Evolutionary conservation across 345 rosid species (phyloP).

Genomic region (Psidium friedrichsthalianum): DNA sequence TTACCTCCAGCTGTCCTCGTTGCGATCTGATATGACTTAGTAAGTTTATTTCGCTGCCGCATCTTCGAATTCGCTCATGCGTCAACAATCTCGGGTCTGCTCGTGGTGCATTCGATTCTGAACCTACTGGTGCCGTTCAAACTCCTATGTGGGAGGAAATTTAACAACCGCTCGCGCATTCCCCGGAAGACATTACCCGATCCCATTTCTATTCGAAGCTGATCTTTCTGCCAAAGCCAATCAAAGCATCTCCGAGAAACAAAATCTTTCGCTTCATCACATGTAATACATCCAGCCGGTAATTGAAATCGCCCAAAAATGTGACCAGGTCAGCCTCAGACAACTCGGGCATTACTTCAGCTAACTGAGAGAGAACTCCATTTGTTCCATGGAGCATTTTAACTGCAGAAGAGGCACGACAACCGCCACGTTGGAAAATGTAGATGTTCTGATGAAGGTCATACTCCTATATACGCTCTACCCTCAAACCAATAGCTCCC

Average conservation of each 20-base stretch:
- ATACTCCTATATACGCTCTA: slow-evolving; percentile 52
- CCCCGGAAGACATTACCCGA: slow-evolving; percentile 94
- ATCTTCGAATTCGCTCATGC: no score
- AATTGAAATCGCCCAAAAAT: slow-evolving; percentile 93
- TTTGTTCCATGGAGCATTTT: slow-evolving; percentile 40
- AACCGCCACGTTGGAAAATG: slow-evolving; percentile 30
- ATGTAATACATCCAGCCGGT: slow-evolving; percentile 85
- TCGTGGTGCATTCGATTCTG: no score
- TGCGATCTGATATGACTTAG: no score
- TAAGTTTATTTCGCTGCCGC: no score
- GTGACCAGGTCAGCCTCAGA: slow-evolving; percentile 96
- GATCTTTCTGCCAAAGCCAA: slow-evolving; percentile 97
- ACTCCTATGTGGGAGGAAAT: slow-evolving; percentile 98
- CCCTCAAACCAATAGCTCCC: slow-evolving; percentile 80
- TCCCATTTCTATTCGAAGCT: slow-evolving; percentile 91
- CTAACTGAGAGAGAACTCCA: slow-evolving; percentile 25
- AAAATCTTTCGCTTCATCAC: slow-evolving; percentile 96
- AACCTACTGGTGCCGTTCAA: slow-evolving; percentile 67
- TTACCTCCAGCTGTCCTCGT: no score
- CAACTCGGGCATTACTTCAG: slow-evolving; percentile 62
- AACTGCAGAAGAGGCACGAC: slow-evolving; percentile 62
- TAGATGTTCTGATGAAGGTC: slow-evolving; percentile 40
- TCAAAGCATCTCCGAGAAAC: slow-evolving; percentile 96
- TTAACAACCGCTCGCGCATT: slow-evolving; percentile 89
- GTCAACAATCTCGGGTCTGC: no score